Conservation (phyloP, 371 early-diverging fungal genomes). For the Mucor mucedo region DNA sequence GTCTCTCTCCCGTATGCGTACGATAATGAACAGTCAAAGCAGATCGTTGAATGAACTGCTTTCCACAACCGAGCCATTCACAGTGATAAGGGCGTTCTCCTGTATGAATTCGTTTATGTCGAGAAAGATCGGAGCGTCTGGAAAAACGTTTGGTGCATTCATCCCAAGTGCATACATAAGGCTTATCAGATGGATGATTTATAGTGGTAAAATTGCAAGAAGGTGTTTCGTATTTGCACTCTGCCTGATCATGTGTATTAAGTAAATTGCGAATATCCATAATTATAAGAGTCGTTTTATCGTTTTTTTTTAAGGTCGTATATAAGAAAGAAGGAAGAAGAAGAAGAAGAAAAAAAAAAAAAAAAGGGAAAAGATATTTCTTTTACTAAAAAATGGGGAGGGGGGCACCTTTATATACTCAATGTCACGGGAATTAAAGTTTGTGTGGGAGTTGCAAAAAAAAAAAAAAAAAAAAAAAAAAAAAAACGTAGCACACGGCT, state of each 20-base stretch:
- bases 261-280: slow-evolving; percentile 57
- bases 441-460: slow-evolving; percentile 6
- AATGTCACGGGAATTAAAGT: slow-evolving; percentile 9
- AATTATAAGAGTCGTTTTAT: background rate
- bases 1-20: slow-evolving; percentile 82
- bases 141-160: slow-evolving; percentile 76
- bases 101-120: slow-evolving; percentile 80
- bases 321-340: slow-evolving; percentile 10
- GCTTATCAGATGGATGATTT: slow-evolving; percentile 43
- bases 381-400: background rate
- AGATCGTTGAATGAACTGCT: slow-evolving; percentile 81
- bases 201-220: slow-evolving; percentile 17
- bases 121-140: slow-evolving; percentile 78
- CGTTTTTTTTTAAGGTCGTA: slow-evolving; percentile 10
- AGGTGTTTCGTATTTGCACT: slow-evolving; percentile 10
- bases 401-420: background rate
- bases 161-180: slow-evolving; percentile 71
- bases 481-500: slow-evolving; percentile 14
- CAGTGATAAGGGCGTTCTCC: slow-evolving; percentile 77
- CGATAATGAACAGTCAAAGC: slow-evolving; percentile 81
- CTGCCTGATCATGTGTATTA: slow-evolving; percentile 32
- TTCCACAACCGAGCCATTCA: slow-evolving; percentile 67
- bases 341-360: slow-evolving; percentile 18
- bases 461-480: slow-evolving; percentile 12
- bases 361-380: background rate